Conservation (phyloP, 192 early-diverging fungal genomes). For the Coemansia guatemalensis region DNA sequence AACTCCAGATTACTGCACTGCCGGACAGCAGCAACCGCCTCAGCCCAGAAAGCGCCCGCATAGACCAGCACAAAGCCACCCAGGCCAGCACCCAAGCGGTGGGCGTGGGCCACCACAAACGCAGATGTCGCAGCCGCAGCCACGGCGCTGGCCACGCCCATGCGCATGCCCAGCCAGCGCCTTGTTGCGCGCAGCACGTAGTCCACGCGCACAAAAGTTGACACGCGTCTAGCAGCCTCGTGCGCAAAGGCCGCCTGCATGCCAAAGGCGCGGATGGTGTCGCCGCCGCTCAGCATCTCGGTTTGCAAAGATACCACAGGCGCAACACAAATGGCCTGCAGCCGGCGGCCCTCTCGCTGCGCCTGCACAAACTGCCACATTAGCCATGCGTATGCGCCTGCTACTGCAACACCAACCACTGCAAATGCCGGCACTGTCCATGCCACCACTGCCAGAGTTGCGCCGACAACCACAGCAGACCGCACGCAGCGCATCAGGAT, state of each 20-base stretch:
- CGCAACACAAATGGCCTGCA: conserved; percentile 66
- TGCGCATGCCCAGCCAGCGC: conserved; percentile 75
- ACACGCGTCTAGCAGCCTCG: conserved; percentile 56
- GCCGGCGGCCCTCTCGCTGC: conserved; percentile 80
- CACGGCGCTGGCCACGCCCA: conserved; percentile 68
- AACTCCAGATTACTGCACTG: conserved; percentile 74
- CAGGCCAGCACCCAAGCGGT: conserved; percentile 68
- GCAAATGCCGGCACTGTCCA: conserved; percentile 70
- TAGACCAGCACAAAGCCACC: conserved; percentile 82
- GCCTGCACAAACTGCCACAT: conserved; percentile 67
- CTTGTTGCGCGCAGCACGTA: conserved; percentile 77
- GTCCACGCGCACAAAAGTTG: conserved; percentile 77
- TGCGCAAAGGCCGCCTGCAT: conserved; percentile 65
- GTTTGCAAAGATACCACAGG: conserved; percentile 76
- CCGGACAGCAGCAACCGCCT: conserved; percentile 70
- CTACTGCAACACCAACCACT: conserved; percentile 60
- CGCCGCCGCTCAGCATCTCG: conserved; percentile 69
- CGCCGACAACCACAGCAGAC: conserved; percentile 53
- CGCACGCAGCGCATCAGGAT: conserved; percentile 55
- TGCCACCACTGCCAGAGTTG: conserved; percentile 60
- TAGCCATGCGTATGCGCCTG: conserved; percentile 60
- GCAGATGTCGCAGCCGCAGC: conserved; percentile 68
- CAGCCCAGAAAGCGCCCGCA: conserved; percentile 72
- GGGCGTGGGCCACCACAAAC: conserved; percentile 56
- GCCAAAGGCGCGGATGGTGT: conserved; percentile 77